These are phyloP conservation scores for Teunomyces tritomae DNA, from an alignment of 805 yeast genomes.

Conservation along the genomic window DNA sequence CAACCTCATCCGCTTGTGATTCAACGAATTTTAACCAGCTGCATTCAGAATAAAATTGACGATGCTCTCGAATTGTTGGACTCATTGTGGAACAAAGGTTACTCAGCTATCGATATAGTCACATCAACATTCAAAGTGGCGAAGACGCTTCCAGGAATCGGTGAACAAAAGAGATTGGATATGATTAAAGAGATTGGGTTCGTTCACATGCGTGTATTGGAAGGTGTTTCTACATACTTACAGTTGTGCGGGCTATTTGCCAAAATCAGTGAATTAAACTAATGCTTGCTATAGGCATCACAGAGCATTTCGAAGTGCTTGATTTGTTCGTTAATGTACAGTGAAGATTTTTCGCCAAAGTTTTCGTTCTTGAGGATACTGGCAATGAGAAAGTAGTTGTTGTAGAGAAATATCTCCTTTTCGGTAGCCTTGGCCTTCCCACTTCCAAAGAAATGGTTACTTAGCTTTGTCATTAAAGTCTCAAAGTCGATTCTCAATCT, in stretches of 20 bases:
- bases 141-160: constrained; percentile 66
- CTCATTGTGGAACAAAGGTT: constrained; percentile 83
- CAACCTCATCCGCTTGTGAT: constrained; percentile 92
- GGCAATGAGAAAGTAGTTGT: constrained; percentile 63
- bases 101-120: constrained; percentile 88
- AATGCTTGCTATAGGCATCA: constrained; percentile 31
- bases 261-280: constrained; percentile 36
- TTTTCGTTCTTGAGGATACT: constrained; percentile 50
- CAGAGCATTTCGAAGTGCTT: constrained; percentile 39
- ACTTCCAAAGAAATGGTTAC: constrained; percentile 39
- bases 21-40: constrained; percentile 53
- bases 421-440: constrained; percentile 39
- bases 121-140: constrained; percentile 87
- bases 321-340: constrained; percentile 34
- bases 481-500: constrained; percentile 81
- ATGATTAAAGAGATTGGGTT: constrained; percentile 85
- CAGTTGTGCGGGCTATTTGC: constrained; percentile 85
- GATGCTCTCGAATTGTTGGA: constrained; percentile 62
- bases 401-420: constrained; percentile 70
- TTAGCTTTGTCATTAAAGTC: constrained; percentile 66
- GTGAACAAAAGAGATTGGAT: constrained; percentile 69
- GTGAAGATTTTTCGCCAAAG: constrained; percentile 15
- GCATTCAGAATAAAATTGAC: constrained; percentile 49
- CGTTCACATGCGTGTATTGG: constrained; percentile 87
- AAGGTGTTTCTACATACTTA: constrained; percentile 85